A percentile compares a stretch with the other conserved stretches of the same genome.
phyloP scores from a whole-genome alignment of 2,329 filamentous ascomycete genomes.

The Pleoardoris graminearum region DNA sequence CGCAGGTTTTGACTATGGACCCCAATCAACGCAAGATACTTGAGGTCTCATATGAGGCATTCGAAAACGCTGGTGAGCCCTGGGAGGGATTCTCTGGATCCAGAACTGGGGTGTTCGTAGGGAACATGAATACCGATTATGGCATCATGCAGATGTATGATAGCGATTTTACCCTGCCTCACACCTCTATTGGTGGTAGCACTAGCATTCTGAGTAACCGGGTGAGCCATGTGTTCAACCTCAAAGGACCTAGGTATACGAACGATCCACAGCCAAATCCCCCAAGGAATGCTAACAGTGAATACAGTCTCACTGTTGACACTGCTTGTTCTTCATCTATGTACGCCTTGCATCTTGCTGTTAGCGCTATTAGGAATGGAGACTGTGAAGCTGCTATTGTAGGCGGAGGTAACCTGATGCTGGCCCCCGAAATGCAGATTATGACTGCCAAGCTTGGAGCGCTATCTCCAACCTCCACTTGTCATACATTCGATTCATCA shows the following conservation, averaged over 20 bases:
- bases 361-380: constrained; percentile 23
- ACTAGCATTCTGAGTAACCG: not conserved
- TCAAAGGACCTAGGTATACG: too few relatives aligned
- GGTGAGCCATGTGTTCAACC: constrained; percentile 13
- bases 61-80: not conserved
- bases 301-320: constrained; percentile 17
- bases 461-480: not conserved
- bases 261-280: too few relatives aligned
- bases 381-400: constrained; percentile 38
- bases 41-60: not conserved
- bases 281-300: too few relatives aligned
- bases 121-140: not conserved
- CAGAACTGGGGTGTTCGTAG: not conserved
- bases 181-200: not conserved
- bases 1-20: too few relatives aligned
- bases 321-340: constrained; percentile 18
- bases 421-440: not conserved
- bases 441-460: not conserved
- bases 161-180: not conserved
- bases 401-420: constrained; percentile 32
- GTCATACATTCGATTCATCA: not conserved
- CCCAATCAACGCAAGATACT: not conserved
- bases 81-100: not conserved
- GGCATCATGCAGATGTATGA: not conserved
- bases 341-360: constrained; percentile 14